Percentiles rank a stretch among this genome's conserved stretches.
These are phyloP conservation scores for Takakia lepidozioides DNA, from an alignment of 225 moss, liverwort and hornwort species.

Conservation along the genomic window DNA sequence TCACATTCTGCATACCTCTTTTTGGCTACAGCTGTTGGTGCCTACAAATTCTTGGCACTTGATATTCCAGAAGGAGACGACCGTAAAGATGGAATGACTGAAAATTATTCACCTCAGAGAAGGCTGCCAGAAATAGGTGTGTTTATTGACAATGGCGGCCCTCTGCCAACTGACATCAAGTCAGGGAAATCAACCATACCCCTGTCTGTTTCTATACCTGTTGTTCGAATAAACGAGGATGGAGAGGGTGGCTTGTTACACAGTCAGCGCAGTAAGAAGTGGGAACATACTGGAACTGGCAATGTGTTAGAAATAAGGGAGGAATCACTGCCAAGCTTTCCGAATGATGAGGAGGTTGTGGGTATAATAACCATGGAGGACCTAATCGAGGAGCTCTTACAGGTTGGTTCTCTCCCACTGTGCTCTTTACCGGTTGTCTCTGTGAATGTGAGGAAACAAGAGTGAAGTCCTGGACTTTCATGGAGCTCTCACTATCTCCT, in stretches of 20 bases:
- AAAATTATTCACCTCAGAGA: neutral
- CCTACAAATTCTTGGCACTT: conserved; percentile 7
- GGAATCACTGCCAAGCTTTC: conserved; percentile 27
- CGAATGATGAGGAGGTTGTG: conserved; percentile 78
- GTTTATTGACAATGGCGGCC: conserved; percentile 12
- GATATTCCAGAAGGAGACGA: conserved; percentile 15
- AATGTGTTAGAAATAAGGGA: conserved; percentile 32
- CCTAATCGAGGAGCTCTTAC: conserved; percentile 89
- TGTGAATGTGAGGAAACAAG: no score
- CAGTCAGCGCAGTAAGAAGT: conserved; percentile 28
- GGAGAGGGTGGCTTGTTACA: conserved; percentile 13
- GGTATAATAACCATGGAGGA: conserved; percentile 96
- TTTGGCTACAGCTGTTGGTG: conserved; percentile 20
- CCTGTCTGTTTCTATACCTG: neutral
- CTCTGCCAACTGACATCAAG: conserved; percentile 1
- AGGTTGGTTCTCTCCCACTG: no score
- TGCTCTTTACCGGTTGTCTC: no score
- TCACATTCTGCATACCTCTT: no score
- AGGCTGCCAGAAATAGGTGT: neutral
- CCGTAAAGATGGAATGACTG: conserved; percentile 4
- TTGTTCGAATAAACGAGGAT: conserved; percentile 17
- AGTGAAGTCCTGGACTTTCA: no score
- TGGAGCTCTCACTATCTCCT: no score
- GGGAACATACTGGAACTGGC: conserved; percentile 29
- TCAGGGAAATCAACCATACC: neutral